These are phyloP conservation scores for Elsinoe ampelina DNA, from an alignment of 2,329 filamentous ascomycete species.

Conservation along the genomic window DNA sequence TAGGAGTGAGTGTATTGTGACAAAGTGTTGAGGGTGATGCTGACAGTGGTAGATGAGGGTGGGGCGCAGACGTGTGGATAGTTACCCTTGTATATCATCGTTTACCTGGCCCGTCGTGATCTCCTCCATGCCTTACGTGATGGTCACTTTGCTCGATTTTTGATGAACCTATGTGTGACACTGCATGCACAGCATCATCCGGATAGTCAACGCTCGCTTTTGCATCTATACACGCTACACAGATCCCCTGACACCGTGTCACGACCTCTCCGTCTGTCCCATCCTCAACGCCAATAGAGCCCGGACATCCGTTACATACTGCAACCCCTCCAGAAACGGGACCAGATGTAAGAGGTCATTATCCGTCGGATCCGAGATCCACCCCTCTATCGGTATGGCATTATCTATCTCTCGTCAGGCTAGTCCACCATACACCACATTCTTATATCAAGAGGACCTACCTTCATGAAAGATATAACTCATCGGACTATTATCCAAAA, in stretches of 20 bases:
- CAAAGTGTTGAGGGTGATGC: neutral
- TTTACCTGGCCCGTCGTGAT: neutral
- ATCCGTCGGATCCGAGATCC: conserved; percentile 98
- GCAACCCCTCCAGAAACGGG: conserved; percentile 82
- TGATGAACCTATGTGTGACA: too few relatives aligned
- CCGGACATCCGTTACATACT: conserved; percentile 93
- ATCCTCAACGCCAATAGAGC: conserved; percentile 80
- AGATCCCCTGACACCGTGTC: conserved; percentile 7
- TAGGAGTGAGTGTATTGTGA: conserved; percentile 19
- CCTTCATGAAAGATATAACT: conserved; percentile 99
- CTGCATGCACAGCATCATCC: too few relatives aligned
- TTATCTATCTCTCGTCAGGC: conserved; percentile 71
- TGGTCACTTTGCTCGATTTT: too few relatives aligned
- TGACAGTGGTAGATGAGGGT: conserved; percentile 14
- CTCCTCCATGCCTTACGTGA: too few relatives aligned
- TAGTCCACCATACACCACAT: too few relatives aligned
- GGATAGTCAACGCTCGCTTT: neutral
- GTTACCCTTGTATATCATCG: conserved; percentile 1
- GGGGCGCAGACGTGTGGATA: conserved; percentile 14
- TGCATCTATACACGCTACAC: conserved; percentile 1
- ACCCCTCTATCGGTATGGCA: conserved; percentile 96
- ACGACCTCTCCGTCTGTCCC: conserved; percentile 51
- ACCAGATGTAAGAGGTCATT: conserved; percentile 89
- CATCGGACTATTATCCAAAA: conserved; percentile 94
- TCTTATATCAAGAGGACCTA: too few relatives aligned